Evolutionary conservation across 176 grass and related monocot genomes (phyloP).

Genomic region (Bothriochloa decipiens): DNA sequence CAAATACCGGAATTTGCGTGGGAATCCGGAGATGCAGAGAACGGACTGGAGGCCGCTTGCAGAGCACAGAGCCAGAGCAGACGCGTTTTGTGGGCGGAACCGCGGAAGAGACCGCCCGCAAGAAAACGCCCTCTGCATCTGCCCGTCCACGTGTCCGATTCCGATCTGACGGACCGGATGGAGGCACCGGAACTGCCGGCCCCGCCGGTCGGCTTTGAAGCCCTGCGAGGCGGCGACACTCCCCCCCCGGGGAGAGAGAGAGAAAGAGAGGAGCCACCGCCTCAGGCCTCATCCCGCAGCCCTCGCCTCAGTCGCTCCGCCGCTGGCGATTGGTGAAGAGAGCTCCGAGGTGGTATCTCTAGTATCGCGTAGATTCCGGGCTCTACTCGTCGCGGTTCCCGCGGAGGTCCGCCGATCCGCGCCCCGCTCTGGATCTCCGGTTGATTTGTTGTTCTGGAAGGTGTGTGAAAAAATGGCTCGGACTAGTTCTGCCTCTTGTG

Average conservation of each 20-base stretch:
- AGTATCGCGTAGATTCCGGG: neutral
- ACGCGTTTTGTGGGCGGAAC: neutral
- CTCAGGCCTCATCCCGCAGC: too few species aligned
- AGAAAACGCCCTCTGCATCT: neutral
- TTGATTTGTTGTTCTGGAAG: neutral
- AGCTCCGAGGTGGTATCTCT: neutral
- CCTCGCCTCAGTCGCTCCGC: neutral
- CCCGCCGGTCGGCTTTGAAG: constrained; percentile 2
- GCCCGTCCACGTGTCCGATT: constrained; percentile 25
- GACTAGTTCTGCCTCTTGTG: neutral
- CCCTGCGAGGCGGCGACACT: neutral
- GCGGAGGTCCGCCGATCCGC: neutral
- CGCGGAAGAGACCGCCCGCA: neutral
- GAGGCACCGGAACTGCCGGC: neutral
- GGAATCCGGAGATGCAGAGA: neutral
- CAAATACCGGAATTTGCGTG: neutral
- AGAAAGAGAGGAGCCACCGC: neutral
- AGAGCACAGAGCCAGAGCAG: neutral
- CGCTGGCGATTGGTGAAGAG: neutral
- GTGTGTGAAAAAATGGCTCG: neutral
- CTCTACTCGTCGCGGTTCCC: neutral
- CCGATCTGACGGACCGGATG: neutral
- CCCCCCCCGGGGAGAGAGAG: neutral
- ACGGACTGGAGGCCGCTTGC: neutral
- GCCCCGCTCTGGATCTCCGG: neutral